Percentiles rank a stretch among this genome's conserved stretches.
Conservation (phyloP, 1,284 basidiomycete species). For the Mycena citricolor region DNA sequence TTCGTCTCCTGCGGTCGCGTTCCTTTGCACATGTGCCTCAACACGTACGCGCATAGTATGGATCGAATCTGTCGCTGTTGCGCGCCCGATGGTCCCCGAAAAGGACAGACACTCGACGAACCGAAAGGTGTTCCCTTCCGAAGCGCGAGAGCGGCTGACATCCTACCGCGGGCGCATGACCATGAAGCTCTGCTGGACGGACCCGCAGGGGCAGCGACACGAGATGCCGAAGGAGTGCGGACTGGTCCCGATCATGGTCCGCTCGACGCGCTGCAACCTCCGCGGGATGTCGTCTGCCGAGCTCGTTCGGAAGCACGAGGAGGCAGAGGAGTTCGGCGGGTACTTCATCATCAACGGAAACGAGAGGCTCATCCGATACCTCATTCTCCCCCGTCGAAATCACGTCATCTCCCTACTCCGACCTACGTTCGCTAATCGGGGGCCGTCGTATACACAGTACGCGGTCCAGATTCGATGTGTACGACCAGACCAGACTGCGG, state of each 20-base stretch:
- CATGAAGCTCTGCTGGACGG: slow-evolving; percentile 87
- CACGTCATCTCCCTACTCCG: slow-evolving; percentile 87
- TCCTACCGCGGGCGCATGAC: slow-evolving; percentile 93
- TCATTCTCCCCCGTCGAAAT: slow-evolving; percentile 88
- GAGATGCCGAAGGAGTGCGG: slow-evolving; percentile 88
- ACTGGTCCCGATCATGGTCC: slow-evolving; percentile 93
- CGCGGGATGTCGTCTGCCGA: slow-evolving; percentile 83
- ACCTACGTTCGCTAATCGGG: slow-evolving; percentile 87
- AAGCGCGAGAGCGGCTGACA: slow-evolving; percentile 89
- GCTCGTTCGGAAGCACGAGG: slow-evolving; percentile 90
- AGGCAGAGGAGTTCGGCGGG: slow-evolving; percentile 97
- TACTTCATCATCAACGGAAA: slow-evolving; percentile 99
- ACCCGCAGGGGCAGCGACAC: slow-evolving; percentile 70
- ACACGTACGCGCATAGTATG: slow-evolving; percentile 80
- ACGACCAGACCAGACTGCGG: slow-evolving; percentile 86
- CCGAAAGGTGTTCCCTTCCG: slow-evolving; percentile 83
- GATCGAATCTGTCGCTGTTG: slow-evolving; percentile 86
- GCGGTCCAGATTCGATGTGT: slow-evolving; percentile 97
- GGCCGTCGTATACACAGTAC: slow-evolving; percentile 92
- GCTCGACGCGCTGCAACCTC: slow-evolving; percentile 93
- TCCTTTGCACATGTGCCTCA: neutral
- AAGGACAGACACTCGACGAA: slow-evolving; percentile 77
- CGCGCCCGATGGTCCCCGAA: slow-evolving; percentile 86
- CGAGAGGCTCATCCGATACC: slow-evolving; percentile 97
- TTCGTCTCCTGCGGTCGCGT: slow-evolving; percentile 24